Evolutionary conservation across 106 monocot genomes (phyloP), one percentile per base, ranked within the genome.

Genomic region (Acorus gramineus): DNA sequence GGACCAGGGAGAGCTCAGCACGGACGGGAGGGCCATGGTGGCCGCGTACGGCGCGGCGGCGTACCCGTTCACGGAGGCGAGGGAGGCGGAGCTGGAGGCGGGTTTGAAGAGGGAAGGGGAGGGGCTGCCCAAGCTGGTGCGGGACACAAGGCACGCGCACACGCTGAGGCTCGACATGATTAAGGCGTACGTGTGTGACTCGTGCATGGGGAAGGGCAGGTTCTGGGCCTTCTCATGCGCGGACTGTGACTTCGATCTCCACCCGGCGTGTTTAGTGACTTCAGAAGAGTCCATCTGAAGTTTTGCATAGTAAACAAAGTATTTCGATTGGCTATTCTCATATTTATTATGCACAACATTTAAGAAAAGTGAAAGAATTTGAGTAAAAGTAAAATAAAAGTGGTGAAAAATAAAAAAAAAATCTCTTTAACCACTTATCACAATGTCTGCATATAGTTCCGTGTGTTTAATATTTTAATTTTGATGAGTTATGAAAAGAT

Each of bases 191-290:
- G 76, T 71, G 0, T 80, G 80, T 28, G 75, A 80, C 62, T 50
- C 14, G 8, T 80, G 80, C 55, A 5, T 53, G 7, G 46, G 11
- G 5, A 46, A 4, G 9, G 77, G 81, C 50, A 69, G 66, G 50
- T 50, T 59, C 14, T 82, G 81, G 73, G 77, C 66, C 55, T 81
- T 77, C 66, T 73, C 73, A 11, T 82, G 68, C 42, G 57, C 50
- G 13, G 52, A 53, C 5, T 73, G 81, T 54, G 61, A 73, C 61
- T 82, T 65, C 11, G 77, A 82, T 68, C 72, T 76, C 14, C 80
- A 81, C 46, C 77, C 81, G 2, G 8, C 54, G 7, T 82, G 81
- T 50, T 14, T 56, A 4, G 51, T 28, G 28, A 28, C 28, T 28
- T 28, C 28, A 28, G 28, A 28, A 28, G 28, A 28, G 28, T 28